Evolutionary conservation across 2,329 filamentous ascomycete species (phyloP).

Genomic region (Fusarium burgessii): DNA sequence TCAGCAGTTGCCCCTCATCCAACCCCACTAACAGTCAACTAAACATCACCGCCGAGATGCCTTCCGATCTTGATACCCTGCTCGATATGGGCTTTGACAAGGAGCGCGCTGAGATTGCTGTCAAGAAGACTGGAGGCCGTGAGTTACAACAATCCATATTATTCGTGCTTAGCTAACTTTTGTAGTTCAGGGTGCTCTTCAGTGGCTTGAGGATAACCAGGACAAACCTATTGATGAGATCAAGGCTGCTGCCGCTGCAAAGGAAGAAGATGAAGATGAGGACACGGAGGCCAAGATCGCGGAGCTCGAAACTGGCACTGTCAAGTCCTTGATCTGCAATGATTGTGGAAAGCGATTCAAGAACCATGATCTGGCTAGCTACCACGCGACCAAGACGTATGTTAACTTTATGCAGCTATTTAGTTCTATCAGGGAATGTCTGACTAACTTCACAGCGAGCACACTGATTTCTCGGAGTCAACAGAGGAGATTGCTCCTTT

Average conservation of each 20-base stretch:
- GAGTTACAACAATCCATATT: conserved; percentile 52
- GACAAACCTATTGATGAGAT: conserved; percentile 89
- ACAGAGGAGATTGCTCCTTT: conserved; percentile 91
- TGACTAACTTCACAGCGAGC: conserved; percentile 65
- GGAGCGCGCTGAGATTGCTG: conserved; percentile 82
- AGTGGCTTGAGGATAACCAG: conserved; percentile 94
- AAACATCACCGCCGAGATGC: conserved; percentile 60
- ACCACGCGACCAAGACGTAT: conserved; percentile 88
- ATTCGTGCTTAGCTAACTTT: conserved; percentile 12
- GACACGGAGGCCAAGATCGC: conserved; percentile 67
- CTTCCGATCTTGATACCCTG: conserved; percentile 70
- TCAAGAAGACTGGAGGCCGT: conserved; percentile 86
- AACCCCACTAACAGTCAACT: conserved; percentile 40
- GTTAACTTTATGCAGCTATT: conserved; percentile 41
- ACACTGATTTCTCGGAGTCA: conserved; percentile 92
- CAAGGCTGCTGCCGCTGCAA: conserved; percentile 59
- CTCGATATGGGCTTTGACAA: conserved; percentile 85
- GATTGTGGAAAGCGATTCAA: conserved; percentile 94
- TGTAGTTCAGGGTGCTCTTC: conserved; percentile 87
- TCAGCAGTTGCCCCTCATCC: conserved; percentile 24
- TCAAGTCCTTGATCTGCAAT: conserved; percentile 89
- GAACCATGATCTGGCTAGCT: conserved; percentile 83
- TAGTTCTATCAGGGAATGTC: background rate
- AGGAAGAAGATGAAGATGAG: conserved; percentile 61
- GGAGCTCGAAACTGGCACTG: conserved; percentile 77